Evolutionary conservation across 2,329 filamentous ascomycete species (phyloP).

Genomic region (Thielaviopsis populi): DNA sequence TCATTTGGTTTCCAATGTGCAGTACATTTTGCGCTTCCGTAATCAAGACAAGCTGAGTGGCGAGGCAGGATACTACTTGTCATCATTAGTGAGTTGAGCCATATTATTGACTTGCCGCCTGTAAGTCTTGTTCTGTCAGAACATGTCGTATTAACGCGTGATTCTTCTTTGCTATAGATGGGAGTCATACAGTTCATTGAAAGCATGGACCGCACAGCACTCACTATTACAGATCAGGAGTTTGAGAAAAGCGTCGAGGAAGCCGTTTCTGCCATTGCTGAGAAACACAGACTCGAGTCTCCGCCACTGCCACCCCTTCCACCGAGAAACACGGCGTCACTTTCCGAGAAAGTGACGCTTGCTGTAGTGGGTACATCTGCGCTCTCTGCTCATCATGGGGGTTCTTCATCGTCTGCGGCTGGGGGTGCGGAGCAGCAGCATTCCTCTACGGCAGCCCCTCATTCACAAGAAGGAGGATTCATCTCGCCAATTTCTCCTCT

Average conservation of each 20-base stretch:
- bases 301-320: conserved; percentile 26
- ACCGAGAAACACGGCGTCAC: conserved; percentile 27
- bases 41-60: conserved; percentile 95
- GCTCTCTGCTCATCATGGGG: not conserved
- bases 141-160: not conserved
- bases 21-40: conserved; percentile 92
- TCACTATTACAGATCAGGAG: conserved; percentile 88
- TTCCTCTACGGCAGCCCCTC: not conserved
- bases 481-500: not conserved
- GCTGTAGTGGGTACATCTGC: conserved; percentile 34
- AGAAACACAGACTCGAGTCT: conserved; percentile 54
- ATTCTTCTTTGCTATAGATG: conserved; percentile 36
- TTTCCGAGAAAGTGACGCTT: conserved; percentile 66
- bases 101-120: not conserved
- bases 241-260: conserved; percentile 95
- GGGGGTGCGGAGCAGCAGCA: not conserved
- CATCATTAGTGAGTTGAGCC: conserved; percentile 54
- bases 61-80: conserved; percentile 97
- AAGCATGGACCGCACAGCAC: conserved; percentile 79
- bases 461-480: not conserved
- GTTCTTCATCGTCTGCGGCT: conserved; percentile 1
- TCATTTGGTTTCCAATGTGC: conserved; percentile 90
- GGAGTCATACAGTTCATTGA: conserved; percentile 95
- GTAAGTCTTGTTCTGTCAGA: not conserved
- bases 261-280: conserved; percentile 87